Evolutionary conservation across 2,329 filamentous ascomycete genomes (phyloP).

Genomic region (Cadophora malorum): DNA sequence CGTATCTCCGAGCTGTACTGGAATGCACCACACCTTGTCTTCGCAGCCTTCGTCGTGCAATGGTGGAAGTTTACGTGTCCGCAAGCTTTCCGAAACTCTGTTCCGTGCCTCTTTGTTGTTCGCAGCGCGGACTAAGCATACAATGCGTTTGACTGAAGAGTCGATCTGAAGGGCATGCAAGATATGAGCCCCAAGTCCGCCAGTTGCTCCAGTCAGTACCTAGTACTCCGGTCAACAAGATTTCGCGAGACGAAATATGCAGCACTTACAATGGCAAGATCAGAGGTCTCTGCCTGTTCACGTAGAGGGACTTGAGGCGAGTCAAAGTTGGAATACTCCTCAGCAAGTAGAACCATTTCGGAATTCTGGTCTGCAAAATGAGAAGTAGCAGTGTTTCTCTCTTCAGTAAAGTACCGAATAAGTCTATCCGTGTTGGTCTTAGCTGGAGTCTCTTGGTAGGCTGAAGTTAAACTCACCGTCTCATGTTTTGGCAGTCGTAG

Average conservation of each 20-base stretch:
- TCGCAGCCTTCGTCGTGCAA: constrained; percentile 43
- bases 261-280: neutral
- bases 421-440: constrained; percentile 37
- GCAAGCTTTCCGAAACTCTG: constrained; percentile 53
- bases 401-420: constrained; percentile 26
- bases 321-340: constrained; percentile 51
- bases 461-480: constrained; percentile 32
- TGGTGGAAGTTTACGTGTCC: constrained; percentile 45
- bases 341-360: constrained; percentile 53
- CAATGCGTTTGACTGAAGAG: constrained; percentile 52
- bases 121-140: constrained; percentile 62
- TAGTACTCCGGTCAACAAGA: neutral
- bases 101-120: constrained; percentile 50
- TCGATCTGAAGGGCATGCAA: constrained; percentile 52
- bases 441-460: neutral
- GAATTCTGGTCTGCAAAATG: constrained; percentile 2
- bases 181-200: constrained; percentile 58
- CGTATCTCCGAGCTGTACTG: constrained; percentile 53
- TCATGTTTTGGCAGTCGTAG: constrained; percentile 64
- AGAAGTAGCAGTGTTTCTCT: neutral
- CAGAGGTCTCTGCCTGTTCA: neutral
- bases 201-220: constrained; percentile 57
- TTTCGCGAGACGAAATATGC: neutral
- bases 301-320: neutral
- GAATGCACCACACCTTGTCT: constrained; percentile 48